Conservation (phyloP, 345 rosid genomes). For the Passiflora organensis region DNA sequence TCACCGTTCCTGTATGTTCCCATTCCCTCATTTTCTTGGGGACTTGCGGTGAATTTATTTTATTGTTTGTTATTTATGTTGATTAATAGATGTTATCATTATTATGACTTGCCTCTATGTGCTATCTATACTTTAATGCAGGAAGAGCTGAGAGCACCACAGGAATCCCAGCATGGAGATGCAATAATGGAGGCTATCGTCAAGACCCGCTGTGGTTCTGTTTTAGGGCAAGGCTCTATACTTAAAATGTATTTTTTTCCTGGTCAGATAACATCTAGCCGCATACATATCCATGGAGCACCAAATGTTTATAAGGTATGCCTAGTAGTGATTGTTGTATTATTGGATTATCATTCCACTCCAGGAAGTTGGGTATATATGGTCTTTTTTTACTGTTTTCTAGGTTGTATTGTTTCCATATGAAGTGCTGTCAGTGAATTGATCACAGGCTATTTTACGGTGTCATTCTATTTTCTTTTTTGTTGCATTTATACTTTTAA, state of each 20-base stretch:
- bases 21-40: conserved; percentile 9
- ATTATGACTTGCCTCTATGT: conserved; percentile 1
- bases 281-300: conserved; percentile 81
- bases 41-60: conserved; percentile 1
- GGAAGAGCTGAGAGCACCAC: conserved; percentile 82
- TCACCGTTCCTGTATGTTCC: conserved; percentile 69
- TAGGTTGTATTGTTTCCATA: too few relatives aligned
- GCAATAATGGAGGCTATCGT: conserved; percentile 95
- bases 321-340: neutral
- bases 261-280: conserved; percentile 86
- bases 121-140: conserved; percentile 26
- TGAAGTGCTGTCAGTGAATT: too few relatives aligned
- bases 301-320: conserved; percentile 84
- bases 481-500: too few relatives aligned
- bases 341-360: too few relatives aligned
- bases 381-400: too few relatives aligned
- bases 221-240: conserved; percentile 81
- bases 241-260: conserved; percentile 91
- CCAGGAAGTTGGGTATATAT: too few relatives aligned
- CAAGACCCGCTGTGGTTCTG: conserved; percentile 80
- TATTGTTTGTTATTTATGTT: neutral
- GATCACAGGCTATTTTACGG: too few relatives aligned
- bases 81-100: conserved; percentile 2
- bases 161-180: conserved; percentile 86
- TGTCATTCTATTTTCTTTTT: too few relatives aligned